phyloP scores from a whole-genome alignment of 2,329 filamentous ascomycete species.

The Penicillium sp. region DNA sequence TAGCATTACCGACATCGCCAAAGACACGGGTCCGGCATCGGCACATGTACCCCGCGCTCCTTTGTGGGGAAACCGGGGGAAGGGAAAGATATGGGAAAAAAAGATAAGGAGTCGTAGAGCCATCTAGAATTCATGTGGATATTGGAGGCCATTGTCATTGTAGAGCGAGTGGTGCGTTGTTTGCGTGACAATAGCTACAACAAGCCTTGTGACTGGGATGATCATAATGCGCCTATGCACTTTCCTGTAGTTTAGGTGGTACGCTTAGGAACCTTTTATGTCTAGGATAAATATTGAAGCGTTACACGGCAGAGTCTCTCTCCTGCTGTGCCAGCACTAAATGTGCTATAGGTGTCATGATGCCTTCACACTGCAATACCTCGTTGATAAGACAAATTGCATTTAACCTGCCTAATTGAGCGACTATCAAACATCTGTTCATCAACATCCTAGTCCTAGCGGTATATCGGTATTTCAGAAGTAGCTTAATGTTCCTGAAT shows the following conservation, averaged over 20 bases:
- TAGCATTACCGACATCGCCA: neutral
- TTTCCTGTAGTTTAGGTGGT: too few species aligned
- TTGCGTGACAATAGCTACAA: too few species aligned
- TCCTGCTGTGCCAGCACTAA: too few species aligned
- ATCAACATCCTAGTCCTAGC: neutral
- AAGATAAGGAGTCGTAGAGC: neutral
- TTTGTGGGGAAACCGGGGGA: neutral
- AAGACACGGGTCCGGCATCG: neutral
- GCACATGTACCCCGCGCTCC: neutral
- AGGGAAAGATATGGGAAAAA: neutral
- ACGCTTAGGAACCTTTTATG: too few species aligned
- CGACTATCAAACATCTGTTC: too few species aligned
- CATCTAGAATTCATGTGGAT: neutral
- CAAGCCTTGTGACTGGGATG: too few species aligned
- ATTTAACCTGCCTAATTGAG: neutral
- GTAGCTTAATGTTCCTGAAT: neutral
- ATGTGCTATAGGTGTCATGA: neutral
- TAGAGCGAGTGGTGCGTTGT: too few species aligned
- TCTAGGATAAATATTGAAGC: too few species aligned
- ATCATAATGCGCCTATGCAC: too few species aligned
- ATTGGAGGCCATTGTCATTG: neutral
- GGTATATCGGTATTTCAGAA: neutral
- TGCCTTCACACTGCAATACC: neutral
- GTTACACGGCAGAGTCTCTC: too few species aligned
- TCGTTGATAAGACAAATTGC: neutral